Evolutionary conservation across 306 rosid species (phyloP), one percentile per base, ranked within the genome.

Genomic region (Lagenaria siceraria): DNA sequence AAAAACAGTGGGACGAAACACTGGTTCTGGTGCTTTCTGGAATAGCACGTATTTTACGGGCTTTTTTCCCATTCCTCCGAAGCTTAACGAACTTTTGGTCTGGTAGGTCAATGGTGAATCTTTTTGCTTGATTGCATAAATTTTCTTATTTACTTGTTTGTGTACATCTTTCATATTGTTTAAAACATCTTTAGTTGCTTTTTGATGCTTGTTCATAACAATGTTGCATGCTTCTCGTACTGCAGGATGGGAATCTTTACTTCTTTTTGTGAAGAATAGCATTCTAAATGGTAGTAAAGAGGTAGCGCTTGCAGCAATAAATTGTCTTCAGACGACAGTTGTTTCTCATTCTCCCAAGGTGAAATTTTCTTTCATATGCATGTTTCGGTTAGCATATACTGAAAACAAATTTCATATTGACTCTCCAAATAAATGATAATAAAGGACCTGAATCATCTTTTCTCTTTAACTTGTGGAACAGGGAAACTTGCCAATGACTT

Each of bases 1-100:
- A 94, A 87, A 94, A 94, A 83, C 98, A 94, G 85, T 94, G 98
- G 98, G 98, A 94, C 80, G 98, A 94, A 86, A 90, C 98, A 35
- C 90, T 94, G 43, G 95, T 92, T 77, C 89, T 94, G 53, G 97
- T 94, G 83, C 90, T 92, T 79, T 96, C 95, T 74, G 97, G 98
- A 80, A 86, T 94, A 85, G 89, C 96, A 27, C 98, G 98, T 52
- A 86, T 94, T 81, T 82, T 94, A 40, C 90, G 98, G 21, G 76
- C 93, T 76, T 94, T 89, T 88, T 94, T 94, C 82, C 98, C 98
- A 42, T 90, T 89, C 82, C 87, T 94, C 78, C 86, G 86, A 81
- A 88, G 85, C 86, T 84, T 94, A 74, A 88, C 76, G 77, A 90
- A 92, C 82, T 94, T 94, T 77, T 89, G 91, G 96, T 90, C 97